phyloP scores from a whole-genome alignment of 1,284 basidiomycete species.

The Irpex sp. region DNA sequence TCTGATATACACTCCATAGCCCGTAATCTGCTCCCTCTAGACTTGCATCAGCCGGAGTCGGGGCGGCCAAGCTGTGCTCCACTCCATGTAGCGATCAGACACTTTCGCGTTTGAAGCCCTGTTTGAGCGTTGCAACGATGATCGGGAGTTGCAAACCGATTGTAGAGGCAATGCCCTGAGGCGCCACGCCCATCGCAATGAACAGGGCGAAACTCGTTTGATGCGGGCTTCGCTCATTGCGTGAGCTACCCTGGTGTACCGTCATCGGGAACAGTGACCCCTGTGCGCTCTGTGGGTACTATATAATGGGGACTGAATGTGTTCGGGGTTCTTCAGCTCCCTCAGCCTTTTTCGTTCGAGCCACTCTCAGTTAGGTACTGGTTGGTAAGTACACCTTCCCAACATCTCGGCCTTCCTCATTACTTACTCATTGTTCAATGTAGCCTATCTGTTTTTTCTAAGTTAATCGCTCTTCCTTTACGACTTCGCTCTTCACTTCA shows the following conservation, averaged over 20 bases:
- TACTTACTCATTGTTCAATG: background rate
- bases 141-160: background rate
- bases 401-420: background rate
- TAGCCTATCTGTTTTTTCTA: background rate
- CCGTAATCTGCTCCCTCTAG: no score
- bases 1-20: no score
- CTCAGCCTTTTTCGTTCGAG: background rate
- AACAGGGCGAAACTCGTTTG: background rate
- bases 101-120: background rate
- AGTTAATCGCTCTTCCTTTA: background rate
- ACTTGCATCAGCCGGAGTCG: no score
- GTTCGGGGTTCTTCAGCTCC: background rate
- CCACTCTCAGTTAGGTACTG: background rate
- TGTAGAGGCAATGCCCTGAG: background rate
- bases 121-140: background rate
- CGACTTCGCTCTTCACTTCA: background rate
- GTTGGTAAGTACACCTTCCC: background rate
- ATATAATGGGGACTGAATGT: background rate
- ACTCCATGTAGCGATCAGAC: background rate
- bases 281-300: no score
- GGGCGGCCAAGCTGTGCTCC: background rate
- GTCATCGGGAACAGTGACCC: no score
- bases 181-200: background rate
- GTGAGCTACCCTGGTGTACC: background rate
- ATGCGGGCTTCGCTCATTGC: background rate